Evolutionary conservation across 2,329 filamentous ascomycete species (phyloP), one percentile per base, ranked within the genome.

Genomic region (Cercospora citrullina): DNA sequence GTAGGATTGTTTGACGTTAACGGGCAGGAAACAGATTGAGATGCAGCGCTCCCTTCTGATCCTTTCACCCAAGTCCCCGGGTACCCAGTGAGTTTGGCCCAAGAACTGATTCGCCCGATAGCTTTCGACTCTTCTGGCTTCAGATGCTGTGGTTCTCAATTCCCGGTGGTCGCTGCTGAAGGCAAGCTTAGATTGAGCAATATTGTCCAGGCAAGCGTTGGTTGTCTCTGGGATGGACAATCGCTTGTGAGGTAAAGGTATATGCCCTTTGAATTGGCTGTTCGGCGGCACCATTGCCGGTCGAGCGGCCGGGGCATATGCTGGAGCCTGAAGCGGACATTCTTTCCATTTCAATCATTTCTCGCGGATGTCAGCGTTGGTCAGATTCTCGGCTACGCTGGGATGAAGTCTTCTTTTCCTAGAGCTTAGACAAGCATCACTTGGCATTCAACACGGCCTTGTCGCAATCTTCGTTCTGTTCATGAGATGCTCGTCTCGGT

Each of bases 41-140:
- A 59, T 59, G 55, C 55, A 59, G 55, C 30, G 55, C 55, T 59
- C 55, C 55, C 55, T 36, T 59, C 55, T 59, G 55, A 31, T 59
- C 31, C 55, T 33, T 55, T 53, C 28, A 28, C 2, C 2, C 26
- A 28, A 28, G 4, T 28, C 26, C 26, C 26, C 26, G 26, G 26
- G 26, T 28, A 28, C 26, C 26, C 26, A 28, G 26, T 28, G 26
- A 28, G 26, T 28, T 28, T 28, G 26, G 26, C 26, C 26, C 26
- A 28, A 28, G 26, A 5, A n/a, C 39, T 18, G 45, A 51, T 51
- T 23, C 3, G 55, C 55, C 55, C 28, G 21, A 59, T 31, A 36
- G 55, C 55, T 59, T 59, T 59, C 48, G 48, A 23, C 31, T 10
- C 9, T 59, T 59, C n/a, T 36, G 4, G 18, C 31, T 36, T 14